Base-by-base conservation (phyloP, 116 monocot genomes). In the Papilionanthe hybrid region DNA sequence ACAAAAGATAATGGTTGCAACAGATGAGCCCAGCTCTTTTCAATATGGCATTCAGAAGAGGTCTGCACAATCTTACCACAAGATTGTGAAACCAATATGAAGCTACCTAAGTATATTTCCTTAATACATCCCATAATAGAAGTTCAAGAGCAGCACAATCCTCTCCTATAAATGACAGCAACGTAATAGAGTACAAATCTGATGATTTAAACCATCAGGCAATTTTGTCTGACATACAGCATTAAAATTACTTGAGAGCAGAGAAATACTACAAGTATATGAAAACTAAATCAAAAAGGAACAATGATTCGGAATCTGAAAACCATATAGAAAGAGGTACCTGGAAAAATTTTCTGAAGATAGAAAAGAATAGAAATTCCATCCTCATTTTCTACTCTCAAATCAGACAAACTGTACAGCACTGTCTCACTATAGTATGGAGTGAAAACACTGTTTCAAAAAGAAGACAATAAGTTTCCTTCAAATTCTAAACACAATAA, bases 361-460 rank as follows among this genome's bases (percentile, higher is more conserved):
- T 98, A 98, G 85, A 98, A 98, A 80, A 98, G 88, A 30, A 75
- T 98, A 74, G 93, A 93, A 44, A 98, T 94, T n/a, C 98, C 98
- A 90, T 98, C 98, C 73, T 91, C 94, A 90, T 98, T 98, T 85
- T 94, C 98, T 71, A 53, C 86, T 42, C 80, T 76, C 13, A 98
- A 79, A 42, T 94, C 94, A 22, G 84, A 86, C 22, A 81, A 86
- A 84, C 98, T 94, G 82, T 94, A 98, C 2, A 98, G 84, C 32
- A 98, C 98, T 42, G 93, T 98, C 86, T 98, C 98, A 55, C 90
- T 92, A 76, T 98, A 98, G 80, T 98, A 98, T 19, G 98, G 98
- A 66, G 98, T 98, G 77, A 98, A 98, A 23, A 98, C 94, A 81
- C 97, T 98, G 66, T 42, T 80, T 66, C 55, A 63, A 75, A 42